These are phyloP conservation scores for Clarkia xantiana DNA, from an alignment of 345 rosid genomes.

Conservation along the genomic window DNA sequence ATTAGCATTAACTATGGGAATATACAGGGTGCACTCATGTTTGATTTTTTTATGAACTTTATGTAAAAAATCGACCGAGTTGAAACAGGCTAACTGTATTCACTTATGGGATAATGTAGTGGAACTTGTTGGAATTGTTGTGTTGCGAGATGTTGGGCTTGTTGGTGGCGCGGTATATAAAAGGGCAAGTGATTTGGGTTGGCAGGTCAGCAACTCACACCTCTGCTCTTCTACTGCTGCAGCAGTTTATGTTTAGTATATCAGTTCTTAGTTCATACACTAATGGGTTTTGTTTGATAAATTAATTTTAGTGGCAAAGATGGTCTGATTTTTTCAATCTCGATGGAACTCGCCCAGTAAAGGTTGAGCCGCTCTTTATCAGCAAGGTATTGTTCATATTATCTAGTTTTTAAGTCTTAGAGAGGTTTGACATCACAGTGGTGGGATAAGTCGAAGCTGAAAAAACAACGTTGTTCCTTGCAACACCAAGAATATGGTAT, in stretches of 20 bases:
- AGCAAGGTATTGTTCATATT: slow-evolving; percentile 48
- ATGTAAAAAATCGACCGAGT: background rate
- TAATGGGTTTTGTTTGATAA: background rate
- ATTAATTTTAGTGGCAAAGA: slow-evolving; percentile 45
- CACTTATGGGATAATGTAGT: slow-evolving; percentile 20
- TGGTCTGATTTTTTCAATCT: slow-evolving; percentile 74
- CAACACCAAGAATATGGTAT: too few relatives aligned
- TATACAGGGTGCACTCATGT: background rate
- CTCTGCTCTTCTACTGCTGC: background rate
- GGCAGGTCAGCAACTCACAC: slow-evolving; percentile 41
- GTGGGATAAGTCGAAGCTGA: too few relatives aligned
- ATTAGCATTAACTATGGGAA: background rate
- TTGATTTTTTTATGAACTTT: background rate
- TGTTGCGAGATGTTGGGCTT: slow-evolving; percentile 60
- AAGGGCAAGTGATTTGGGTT: slow-evolving; percentile 55
- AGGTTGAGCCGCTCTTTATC: slow-evolving; percentile 75
- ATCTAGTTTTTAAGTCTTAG: too few relatives aligned
- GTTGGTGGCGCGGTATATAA: slow-evolving; percentile 68
- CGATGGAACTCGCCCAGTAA: slow-evolving; percentile 54
- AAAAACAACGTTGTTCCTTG: too few relatives aligned
- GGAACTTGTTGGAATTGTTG: slow-evolving; percentile 68
- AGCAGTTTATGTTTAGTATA: background rate
- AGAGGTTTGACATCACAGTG: too few relatives aligned
- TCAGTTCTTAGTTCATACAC: too few relatives aligned
- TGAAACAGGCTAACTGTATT: background rate